Percentiles rank a stretch among this genome's conserved stretches.
phyloP scores from a whole-genome alignment of 768 basidiomycete species.

The Tephrocybe sp. region DNA sequence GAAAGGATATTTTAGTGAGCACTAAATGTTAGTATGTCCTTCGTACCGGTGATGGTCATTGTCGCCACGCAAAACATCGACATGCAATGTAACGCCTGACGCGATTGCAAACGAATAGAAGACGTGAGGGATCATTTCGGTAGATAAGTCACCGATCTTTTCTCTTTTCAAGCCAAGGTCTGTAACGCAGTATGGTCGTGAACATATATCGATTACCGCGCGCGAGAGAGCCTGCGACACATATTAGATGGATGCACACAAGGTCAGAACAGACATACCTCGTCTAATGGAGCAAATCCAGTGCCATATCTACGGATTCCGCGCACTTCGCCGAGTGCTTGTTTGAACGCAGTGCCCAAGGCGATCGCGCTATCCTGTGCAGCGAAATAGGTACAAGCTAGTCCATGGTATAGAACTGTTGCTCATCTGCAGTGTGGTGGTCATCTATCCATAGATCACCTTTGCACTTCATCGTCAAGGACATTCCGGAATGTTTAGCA shows the following conservation, averaged over 20 bases:
- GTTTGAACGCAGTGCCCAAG: slow-evolving; percentile 87
- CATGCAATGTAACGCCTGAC: slow-evolving; percentile 89
- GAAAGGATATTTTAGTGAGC: slow-evolving; percentile 8
- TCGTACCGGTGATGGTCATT: slow-evolving; percentile 95
- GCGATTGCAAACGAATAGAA: slow-evolving; percentile 98
- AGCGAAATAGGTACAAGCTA: not conserved
- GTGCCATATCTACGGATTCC: slow-evolving; percentile 96
- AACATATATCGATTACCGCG: slow-evolving; percentile 98
- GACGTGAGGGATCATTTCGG: slow-evolving; percentile 98
- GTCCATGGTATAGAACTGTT: not conserved
- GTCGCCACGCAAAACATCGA: slow-evolving; percentile 91
- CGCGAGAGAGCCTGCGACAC: slow-evolving; percentile 72
- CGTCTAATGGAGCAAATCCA: slow-evolving; percentile 95
- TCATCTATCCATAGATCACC: slow-evolving; percentile 98
- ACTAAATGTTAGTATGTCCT: slow-evolving; percentile 17
- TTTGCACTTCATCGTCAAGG: slow-evolving; percentile 84
- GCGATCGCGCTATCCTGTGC: slow-evolving; percentile 88
- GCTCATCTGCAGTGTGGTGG: slow-evolving; percentile 98
- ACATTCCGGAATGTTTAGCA: slow-evolving; percentile 96
- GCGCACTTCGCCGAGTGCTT: slow-evolving; percentile 90
- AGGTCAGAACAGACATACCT: slow-evolving; percentile 47
- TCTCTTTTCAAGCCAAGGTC: slow-evolving; percentile 86
- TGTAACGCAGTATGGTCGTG: slow-evolving; percentile 92
- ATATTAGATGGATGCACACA: slow-evolving; percentile 5
- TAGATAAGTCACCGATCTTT: slow-evolving; percentile 92